Evolutionary conservation across 2,329 filamentous ascomycete genomes (phyloP), one percentile per base, ranked within the genome.

Genomic region (Pezicula neosporulosa): DNA sequence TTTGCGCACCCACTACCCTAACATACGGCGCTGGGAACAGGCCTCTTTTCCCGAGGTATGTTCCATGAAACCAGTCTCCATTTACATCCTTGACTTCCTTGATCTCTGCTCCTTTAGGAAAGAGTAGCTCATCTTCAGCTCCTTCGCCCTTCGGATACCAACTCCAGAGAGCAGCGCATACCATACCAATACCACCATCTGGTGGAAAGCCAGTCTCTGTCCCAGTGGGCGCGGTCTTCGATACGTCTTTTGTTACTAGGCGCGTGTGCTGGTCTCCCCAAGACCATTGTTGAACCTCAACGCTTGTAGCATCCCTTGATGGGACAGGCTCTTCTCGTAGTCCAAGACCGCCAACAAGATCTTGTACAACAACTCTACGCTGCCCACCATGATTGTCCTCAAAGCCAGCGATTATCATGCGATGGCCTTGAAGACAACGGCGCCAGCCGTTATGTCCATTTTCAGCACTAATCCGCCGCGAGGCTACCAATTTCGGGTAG

Each of bases 51-150:
- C 90, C 91, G 71, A 90, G 91, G 74, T 96, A 97, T 27, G 84
- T 83, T 0, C 93, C 93, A 72, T 86, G 87, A 63, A 81, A 91
- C 92, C 92, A 97, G 67, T 96, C 91, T 16, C 86, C 89, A 66
- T 96, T 96, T 44, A 95, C 83, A 67, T 94, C 88, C 66, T 93
- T 87, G 36, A 87, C 83, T 72, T 97, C 93, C 6, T 79, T 78
- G 13, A 97, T 81, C 68, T 94, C 89, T 0, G 92, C 91, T 9
- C 88, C 85, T 47, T 84, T 85, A 0, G 93, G 93, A 60, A 97
- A 97, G 56, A 85, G 69, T 38, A 97, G 71, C 70, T 97, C 93
- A 65, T 96, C 75, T 1, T 80, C 80, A 0, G 71, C 75, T 6
- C 72, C 75, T 6, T 72, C 77, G 0, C 77, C 70, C 2, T 80